Base-by-base conservation (phyloP, 371 early-diverging fungal species). In the Mucor racemosus region DNA sequence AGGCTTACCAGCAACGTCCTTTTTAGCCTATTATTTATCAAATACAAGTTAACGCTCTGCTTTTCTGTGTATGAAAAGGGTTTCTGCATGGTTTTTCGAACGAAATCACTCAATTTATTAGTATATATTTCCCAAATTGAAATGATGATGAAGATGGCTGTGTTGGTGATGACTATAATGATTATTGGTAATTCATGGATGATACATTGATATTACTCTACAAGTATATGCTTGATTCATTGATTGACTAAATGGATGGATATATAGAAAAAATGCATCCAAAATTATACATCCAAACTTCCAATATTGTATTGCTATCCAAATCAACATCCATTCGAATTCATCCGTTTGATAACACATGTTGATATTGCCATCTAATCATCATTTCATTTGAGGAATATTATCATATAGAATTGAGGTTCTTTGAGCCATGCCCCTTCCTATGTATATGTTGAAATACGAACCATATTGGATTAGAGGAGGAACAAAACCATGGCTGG, bases 1-100 rank as follows among this genome's bases (percentile, higher is more conserved):
- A 63, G 88, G 90, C 81, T 85, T 86, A 68, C 89, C 86, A 77
- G 86, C 90, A 71, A 84, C 86, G 82, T 84, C 85, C 81, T 86
- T 86, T 73, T 87, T 84, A 67, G 86, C 87, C 87, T 88, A 50
- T 38, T 21, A 19, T 55, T 55, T 15, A 35, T 26, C 31, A 55
- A 55, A 15, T 33, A 53, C 31, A 1, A 13, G 21, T 50, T 50
- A 50, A 50, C 21, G 10, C 0, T 26, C 26, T 21, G 26, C 9
- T 21, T 10, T 50, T 3, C 26, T 3, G 26, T 26, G 26, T 21
- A 50, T 19, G 10, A 26, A 21, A 21, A 48, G 9, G 48, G 48
- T 2, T 50, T 26, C 26, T 9, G 5, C 50, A 50, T 50, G 50
- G 50, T 5, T 21, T 19, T 5, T 11, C 38, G 26, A 1, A 3